phyloP scores from a whole-genome alignment of 2,329 filamentous ascomycete genomes.

The Nemania abortiva region DNA sequence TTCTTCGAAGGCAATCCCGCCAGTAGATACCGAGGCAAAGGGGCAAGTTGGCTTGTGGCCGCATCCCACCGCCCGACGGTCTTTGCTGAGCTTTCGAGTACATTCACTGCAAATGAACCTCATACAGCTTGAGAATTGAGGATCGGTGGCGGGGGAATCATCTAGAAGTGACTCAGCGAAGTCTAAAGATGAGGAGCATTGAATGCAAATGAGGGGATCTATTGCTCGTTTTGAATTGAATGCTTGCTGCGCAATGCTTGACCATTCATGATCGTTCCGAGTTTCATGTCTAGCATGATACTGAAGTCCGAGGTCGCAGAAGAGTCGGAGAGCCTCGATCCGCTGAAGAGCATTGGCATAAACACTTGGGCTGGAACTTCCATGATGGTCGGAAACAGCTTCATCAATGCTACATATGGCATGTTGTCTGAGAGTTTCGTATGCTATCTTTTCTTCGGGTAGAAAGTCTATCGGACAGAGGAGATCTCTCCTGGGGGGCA shows the following conservation, averaged over 20 bases:
- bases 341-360: slow-evolving; percentile 59
- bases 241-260: slow-evolving; percentile 47
- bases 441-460: background rate
- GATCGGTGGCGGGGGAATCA: background rate
- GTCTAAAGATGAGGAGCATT: slow-evolving; percentile 48
- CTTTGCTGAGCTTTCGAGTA: slow-evolving; percentile 18
- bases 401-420: slow-evolving; percentile 49
- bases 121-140: slow-evolving; percentile 52
- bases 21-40: slow-evolving; percentile 45
- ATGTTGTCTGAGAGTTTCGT: slow-evolving; percentile 3
- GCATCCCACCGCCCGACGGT: slow-evolving; percentile 34
- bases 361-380: slow-evolving; percentile 29
- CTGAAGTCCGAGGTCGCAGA: slow-evolving; percentile 60
- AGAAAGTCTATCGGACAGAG: slow-evolving; percentile 12
- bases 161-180: slow-evolving; percentile 43
- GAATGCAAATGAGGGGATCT: slow-evolving; percentile 44
- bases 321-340: slow-evolving; percentile 59
- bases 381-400: slow-evolving; percentile 44
- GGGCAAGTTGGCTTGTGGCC: slow-evolving; percentile 46
- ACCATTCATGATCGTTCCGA: slow-evolving; percentile 41
- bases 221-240: slow-evolving; percentile 53
- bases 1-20: slow-evolving; percentile 43
- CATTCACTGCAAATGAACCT: slow-evolving; percentile 53
- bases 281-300: slow-evolving; percentile 52
- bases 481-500: slow-evolving; percentile 51